Evolutionary conservation across 768 basidiomycete genomes (phyloP).

Genomic region (Suillus subaureus): DNA sequence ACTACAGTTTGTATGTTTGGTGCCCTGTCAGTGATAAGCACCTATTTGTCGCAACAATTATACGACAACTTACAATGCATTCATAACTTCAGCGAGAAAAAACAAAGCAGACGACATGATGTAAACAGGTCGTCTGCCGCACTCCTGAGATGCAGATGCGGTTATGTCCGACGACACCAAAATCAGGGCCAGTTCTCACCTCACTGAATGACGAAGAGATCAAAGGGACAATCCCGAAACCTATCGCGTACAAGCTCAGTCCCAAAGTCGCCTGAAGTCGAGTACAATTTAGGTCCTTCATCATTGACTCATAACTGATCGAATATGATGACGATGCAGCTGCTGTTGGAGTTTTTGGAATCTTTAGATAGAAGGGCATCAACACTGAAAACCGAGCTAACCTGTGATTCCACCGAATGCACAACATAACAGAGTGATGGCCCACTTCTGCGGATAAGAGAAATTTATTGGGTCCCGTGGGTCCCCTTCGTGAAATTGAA

Average conservation of each 20-base stretch:
- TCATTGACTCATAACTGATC: constrained; percentile 60
- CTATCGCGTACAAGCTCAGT: constrained; percentile 55
- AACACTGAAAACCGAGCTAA: not conserved
- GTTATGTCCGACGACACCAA: not conserved
- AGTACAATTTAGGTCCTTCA: constrained; percentile 42
- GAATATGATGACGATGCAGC: constrained; percentile 53
- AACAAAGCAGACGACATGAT: constrained; percentile 53
- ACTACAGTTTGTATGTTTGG: constrained; percentile 57
- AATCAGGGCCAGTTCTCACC: constrained; percentile 13
- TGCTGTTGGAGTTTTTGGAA: constrained; percentile 32
- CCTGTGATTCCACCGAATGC: constrained; percentile 27
- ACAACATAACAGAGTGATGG: constrained; percentile 35
- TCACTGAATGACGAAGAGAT: constrained; percentile 71
- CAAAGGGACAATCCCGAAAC: constrained; percentile 63
- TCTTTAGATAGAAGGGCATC: constrained; percentile 1
- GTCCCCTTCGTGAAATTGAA: constrained; percentile 43
- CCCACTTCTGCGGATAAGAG: constrained; percentile 42
- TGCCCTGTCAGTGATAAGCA: constrained; percentile 26
- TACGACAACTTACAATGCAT: constrained; percentile 27
- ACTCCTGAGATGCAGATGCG: constrained; percentile 43
- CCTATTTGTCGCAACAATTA: not conserved
- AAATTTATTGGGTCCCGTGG: constrained; percentile 41
- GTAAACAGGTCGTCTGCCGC: constrained; percentile 65
- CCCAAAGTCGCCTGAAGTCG: constrained; percentile 48
- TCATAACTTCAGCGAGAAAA: constrained; percentile 50